Conservation (phyloP, 208 protist genomes). For the Crithidia bombi region DNA sequence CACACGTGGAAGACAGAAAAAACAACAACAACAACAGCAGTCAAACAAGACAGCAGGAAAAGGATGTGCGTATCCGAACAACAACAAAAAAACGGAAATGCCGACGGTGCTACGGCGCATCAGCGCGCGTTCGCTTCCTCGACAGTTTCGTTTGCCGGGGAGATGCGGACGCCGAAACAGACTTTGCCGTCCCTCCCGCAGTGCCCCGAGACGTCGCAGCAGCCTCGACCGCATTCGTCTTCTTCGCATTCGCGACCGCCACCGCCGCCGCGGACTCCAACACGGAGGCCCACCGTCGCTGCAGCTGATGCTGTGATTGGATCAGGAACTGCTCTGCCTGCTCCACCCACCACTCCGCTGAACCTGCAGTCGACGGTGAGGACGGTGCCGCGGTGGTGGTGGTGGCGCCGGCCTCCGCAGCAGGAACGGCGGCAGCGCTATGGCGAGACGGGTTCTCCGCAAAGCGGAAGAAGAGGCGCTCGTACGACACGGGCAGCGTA, state of each 20-base stretch:
- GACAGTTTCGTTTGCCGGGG: neutral
- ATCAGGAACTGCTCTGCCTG: constrained; percentile 47
- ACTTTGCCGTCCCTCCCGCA: neutral
- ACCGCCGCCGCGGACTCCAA: constrained; percentile 37
- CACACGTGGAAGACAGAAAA: no score
- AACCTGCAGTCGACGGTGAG: neutral
- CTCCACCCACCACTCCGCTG: constrained; percentile 62
- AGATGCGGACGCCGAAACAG: neutral
- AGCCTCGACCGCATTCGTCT: neutral
- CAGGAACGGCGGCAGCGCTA: neutral
- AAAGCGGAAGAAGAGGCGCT: constrained; percentile 87
- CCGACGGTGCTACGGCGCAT: neutral
- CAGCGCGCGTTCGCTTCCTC: constrained; percentile 7
- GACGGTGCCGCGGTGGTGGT: neutral
- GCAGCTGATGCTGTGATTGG: constrained; percentile 54
- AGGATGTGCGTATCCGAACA: no score
- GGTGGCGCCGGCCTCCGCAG: neutral
- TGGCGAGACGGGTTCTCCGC: constrained; percentile 35
- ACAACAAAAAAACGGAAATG: no score
- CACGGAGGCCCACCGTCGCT: constrained; percentile 60
- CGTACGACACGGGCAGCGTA: constrained; percentile 70
- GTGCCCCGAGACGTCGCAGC: neutral
- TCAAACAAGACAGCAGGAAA: no score
- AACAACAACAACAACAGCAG: no score
- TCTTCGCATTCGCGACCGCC: constrained; percentile 18